Evolutionary conservation across 345 rosid species (phyloP).

Genomic region (Cardiospermum halicacabum): DNA sequence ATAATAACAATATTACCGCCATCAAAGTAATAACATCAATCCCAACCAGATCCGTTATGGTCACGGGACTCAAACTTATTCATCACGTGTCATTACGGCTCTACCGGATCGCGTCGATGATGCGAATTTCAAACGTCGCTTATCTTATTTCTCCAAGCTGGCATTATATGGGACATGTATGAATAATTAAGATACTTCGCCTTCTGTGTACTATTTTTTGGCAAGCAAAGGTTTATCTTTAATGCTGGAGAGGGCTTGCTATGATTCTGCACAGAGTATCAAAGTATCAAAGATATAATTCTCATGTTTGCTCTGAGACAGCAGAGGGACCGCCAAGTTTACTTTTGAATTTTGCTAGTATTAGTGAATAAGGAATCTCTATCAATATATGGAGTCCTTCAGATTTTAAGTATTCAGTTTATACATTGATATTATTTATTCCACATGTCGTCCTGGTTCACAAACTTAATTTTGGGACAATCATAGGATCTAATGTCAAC

Average conservation of each 20-base stretch:
- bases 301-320: constrained; percentile 96
- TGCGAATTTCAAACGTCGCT: too few species aligned
- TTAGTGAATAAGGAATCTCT: constrained; percentile 86
- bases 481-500: constrained; percentile 34
- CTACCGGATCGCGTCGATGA: too few species aligned
- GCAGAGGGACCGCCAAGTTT: constrained; percentile 98
- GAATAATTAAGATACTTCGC: constrained; percentile 94
- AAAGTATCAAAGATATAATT: constrained; percentile 79
- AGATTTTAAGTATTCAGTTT: constrained; percentile 77
- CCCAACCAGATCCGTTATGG: too few species aligned
- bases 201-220: constrained; percentile 93
- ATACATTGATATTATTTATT: constrained; percentile 89
- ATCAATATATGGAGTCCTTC: constrained; percentile 97
- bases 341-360: constrained; percentile 81
- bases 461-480: constrained; percentile 66
- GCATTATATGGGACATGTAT: constrained; percentile 98
- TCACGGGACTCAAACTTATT: too few species aligned
- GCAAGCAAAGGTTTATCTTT: constrained; percentile 83
- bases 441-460: constrained; percentile 98
- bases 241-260: constrained; percentile 99
- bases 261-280: constrained; percentile 87
- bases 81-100: too few species aligned
- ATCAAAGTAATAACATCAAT: too few species aligned
- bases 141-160: too few species aligned
- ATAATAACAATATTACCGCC: too few species aligned